These are phyloP conservation scores for Colletotrichum simmondsii DNA, from an alignment of 2,329 filamentous ascomycete species.

Conservation along the genomic window DNA sequence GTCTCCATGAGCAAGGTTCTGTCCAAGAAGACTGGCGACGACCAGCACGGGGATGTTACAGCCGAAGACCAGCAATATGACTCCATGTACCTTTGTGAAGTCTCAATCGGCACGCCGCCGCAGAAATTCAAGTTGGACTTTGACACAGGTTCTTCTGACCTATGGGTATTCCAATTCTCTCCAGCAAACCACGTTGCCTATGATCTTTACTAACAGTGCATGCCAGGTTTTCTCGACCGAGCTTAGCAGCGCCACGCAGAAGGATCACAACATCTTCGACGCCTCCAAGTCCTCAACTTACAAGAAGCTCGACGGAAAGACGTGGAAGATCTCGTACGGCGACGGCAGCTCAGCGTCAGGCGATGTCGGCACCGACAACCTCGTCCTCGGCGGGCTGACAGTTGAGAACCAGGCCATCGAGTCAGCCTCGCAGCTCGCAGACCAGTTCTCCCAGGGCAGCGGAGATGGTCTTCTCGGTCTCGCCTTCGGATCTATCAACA, in stretches of 20 bases:
- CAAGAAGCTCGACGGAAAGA: constrained; percentile 51
- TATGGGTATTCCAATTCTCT: constrained; percentile 75
- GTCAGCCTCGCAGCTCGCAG: constrained; percentile 68
- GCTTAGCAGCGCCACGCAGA: constrained; percentile 36
- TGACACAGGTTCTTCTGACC: constrained; percentile 79
- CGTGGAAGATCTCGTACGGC: constrained; percentile 75
- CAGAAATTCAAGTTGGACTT: constrained; percentile 77
- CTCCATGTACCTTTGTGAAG: constrained; percentile 50
- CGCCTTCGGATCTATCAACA: constrained; percentile 74
- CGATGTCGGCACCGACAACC: constrained; percentile 72
- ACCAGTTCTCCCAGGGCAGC: constrained; percentile 67
- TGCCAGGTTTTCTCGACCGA: constrained; percentile 43
- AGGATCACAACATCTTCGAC: constrained; percentile 56
- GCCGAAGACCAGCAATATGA: constrained; percentile 63
- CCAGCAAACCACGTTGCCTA: constrained; percentile 50
- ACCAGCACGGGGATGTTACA: constrained; percentile 27
- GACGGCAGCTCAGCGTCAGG: constrained; percentile 73
- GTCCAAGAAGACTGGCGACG: constrained; percentile 15
- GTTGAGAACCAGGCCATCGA: constrained; percentile 73
- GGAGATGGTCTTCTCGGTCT: constrained; percentile 77
- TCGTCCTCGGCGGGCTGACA: constrained; percentile 73
- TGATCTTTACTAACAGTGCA: not conserved
- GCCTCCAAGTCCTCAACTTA: constrained; percentile 49
- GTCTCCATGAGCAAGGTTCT: constrained; percentile 28
- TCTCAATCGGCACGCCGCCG: constrained; percentile 54